Evolutionary conservation across 495 filamentous ascomycete species (phyloP).

Genomic region (Penicillium diatomitis): DNA sequence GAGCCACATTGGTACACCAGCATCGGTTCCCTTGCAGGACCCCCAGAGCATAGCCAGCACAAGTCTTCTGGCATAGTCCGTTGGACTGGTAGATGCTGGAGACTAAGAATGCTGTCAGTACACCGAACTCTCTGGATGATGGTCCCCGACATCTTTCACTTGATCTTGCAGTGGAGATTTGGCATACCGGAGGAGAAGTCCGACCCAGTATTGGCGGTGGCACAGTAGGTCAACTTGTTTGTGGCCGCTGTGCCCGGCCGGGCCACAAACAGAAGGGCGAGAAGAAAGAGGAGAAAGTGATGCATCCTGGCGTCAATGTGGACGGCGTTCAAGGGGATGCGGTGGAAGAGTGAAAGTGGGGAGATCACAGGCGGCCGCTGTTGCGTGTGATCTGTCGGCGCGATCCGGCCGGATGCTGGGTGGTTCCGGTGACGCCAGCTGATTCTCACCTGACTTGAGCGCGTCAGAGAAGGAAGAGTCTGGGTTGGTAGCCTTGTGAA

Average conservation of each 20-base stretch:
- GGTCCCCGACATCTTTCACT: no score
- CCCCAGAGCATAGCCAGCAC: slow-evolving; percentile 56
- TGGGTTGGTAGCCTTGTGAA: background rate
- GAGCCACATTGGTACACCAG: slow-evolving; percentile 70
- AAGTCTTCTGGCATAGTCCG: slow-evolving; percentile 49
- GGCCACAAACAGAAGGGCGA: slow-evolving; percentile 9
- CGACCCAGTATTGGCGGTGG: slow-evolving; percentile 38
- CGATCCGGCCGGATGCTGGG: no score
- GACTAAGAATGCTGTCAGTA: slow-evolving; percentile 23
- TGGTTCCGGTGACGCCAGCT: no score
- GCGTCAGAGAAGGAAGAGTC: no score
- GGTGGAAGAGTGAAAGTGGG: no score
- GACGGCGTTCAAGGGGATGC: no score
- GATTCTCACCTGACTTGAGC: no score
- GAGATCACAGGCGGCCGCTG: no score
- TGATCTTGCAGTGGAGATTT: background rate
- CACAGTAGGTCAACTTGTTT: slow-evolving; percentile 32
- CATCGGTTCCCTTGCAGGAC: slow-evolving; percentile 54
- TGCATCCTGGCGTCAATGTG: slow-evolving; percentile 8
- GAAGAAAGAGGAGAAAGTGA: slow-evolving; percentile 5
- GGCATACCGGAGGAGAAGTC: slow-evolving; percentile 21
- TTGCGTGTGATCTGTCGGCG: no score
- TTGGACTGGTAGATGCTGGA: slow-evolving; percentile 53
- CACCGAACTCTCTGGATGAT: no score
- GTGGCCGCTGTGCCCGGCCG: slow-evolving; percentile 10